Percentiles rank a stretch among this genome's conserved stretches.
phyloP scores from a whole-genome alignment of 441 rosid species.

The Iberis amara region DNA sequence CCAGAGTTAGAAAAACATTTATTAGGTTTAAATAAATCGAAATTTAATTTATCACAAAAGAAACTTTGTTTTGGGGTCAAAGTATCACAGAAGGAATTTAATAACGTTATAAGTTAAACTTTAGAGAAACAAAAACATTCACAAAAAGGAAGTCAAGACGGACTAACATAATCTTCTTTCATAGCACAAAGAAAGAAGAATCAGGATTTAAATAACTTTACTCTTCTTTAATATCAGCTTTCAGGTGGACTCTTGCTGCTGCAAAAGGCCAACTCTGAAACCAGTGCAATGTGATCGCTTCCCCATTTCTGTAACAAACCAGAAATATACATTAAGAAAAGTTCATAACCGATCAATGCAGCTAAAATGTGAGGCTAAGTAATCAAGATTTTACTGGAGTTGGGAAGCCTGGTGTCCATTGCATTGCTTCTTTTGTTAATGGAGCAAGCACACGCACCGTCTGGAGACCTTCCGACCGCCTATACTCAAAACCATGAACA shows the following conservation, averaged over 20 bases:
- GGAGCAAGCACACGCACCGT: slow-evolving; percentile 86
- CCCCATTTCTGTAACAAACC: slow-evolving; percentile 80
- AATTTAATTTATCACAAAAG: no score
- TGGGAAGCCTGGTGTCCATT: slow-evolving; percentile 85
- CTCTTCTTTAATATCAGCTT: slow-evolving; percentile 2
- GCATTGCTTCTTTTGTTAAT: slow-evolving; percentile 75
- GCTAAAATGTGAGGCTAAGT: not conserved
- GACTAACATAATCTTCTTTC: no score
- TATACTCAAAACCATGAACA: slow-evolving; percentile 27
- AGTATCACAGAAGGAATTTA: no score
- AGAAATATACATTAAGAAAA: not conserved
- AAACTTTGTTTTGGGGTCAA: no score
- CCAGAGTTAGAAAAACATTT: no score
- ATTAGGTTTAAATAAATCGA: no score
- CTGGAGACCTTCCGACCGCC: slow-evolving; percentile 85
- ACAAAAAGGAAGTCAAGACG: no score
- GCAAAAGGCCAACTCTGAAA: slow-evolving; percentile 64
- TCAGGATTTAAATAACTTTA: no score
- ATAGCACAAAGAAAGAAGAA: no score
- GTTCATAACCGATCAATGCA: not conserved
- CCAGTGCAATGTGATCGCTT: slow-evolving; percentile 90
- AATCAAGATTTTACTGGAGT: slow-evolving; percentile 54
- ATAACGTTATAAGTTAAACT: no score
- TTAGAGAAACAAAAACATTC: no score
- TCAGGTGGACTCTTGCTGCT: slow-evolving; percentile 7